Conservation (phyloP, 805 yeast species). For the Priceomyces melissophilus region DNA sequence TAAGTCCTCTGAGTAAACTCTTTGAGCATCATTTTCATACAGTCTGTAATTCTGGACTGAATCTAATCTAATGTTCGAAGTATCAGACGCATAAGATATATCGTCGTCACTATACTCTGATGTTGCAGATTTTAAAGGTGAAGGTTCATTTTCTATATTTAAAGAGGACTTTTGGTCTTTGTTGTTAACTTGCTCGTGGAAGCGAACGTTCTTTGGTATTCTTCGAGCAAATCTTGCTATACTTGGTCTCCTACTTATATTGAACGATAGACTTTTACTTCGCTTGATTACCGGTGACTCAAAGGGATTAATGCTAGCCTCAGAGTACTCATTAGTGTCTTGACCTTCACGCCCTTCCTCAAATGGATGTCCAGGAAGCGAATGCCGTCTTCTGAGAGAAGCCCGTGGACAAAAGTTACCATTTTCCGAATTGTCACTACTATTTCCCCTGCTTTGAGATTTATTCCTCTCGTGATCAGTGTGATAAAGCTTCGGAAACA, state of each 20-base stretch:
- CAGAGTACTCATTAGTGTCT: constrained; percentile 10
- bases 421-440: constrained; percentile 3
- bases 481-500: too few species aligned
- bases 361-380: constrained; percentile 9
- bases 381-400: constrained; percentile 11
- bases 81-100: not conserved
- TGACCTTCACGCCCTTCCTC: constrained; percentile 6
- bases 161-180: not conserved
- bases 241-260: constrained; percentile 9
- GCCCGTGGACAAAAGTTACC: not conserved
- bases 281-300: constrained; percentile 13
- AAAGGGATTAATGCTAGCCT: constrained; percentile 19
- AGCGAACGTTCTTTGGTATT: constrained; percentile 9
- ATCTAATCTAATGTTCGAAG: not conserved
- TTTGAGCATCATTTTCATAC: constrained; percentile 6
- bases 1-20: constrained; percentile 1
- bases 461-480: too few species aligned
- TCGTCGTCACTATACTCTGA: constrained; percentile 7
- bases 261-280: constrained; percentile 14
- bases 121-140: constrained; percentile 7
- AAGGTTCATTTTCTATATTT: not conserved
- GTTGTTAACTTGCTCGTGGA: constrained; percentile 5
- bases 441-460: too few species aligned
- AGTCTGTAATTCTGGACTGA: constrained; percentile 3
- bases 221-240: constrained; percentile 8